phyloP scores from a whole-genome alignment of 2,329 filamentous ascomycete genomes.

The Xenosphaeropsis pyriputrescens region DNA sequence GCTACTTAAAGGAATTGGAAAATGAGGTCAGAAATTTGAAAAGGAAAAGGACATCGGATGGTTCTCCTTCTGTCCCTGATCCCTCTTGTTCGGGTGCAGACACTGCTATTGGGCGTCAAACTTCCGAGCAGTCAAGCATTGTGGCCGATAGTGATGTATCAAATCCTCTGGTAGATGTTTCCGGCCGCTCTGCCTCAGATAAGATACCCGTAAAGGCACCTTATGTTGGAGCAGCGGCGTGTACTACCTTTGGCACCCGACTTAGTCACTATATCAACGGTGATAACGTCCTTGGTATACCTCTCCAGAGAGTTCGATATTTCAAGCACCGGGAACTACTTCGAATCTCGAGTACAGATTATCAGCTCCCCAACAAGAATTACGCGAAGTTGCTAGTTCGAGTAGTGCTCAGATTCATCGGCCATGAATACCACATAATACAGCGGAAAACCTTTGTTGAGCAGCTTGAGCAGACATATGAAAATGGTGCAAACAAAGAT shows the following conservation, averaged over 20 bases:
- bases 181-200: slow-evolving; percentile 9
- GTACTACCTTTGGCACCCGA: slow-evolving; percentile 23
- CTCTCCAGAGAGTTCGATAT: slow-evolving; percentile 5
- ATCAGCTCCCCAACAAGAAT: slow-evolving; percentile 20
- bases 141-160: slow-evolving; percentile 17
- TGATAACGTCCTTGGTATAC: slow-evolving; percentile 17
- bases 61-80: neutral
- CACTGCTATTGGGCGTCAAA: slow-evolving; percentile 5
- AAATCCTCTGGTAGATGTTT: too few relatives aligned
- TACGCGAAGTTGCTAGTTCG: slow-evolving; percentile 21
- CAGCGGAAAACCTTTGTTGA: slow-evolving; percentile 22
- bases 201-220: slow-evolving; percentile 17
- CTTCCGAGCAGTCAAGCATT: slow-evolving; percentile 14
- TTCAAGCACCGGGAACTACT: slow-evolving; percentile 7
- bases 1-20: slow-evolving; percentile 20
- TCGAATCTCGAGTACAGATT: slow-evolving; percentile 14
- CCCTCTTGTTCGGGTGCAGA: slow-evolving; percentile 4
- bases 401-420: slow-evolving; percentile 21
- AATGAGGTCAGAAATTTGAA: slow-evolving; percentile 3
- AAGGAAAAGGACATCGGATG: neutral
- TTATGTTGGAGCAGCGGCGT: slow-evolving; percentile 22
- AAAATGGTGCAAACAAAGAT: slow-evolving; percentile 17
- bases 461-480: slow-evolving; percentile 20
- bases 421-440: slow-evolving; percentile 20
- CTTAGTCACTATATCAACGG: slow-evolving; percentile 21